phyloP scores from a whole-genome alignment of 2,329 filamentous ascomycete genomes.

The Epichloe sp. region DNA sequence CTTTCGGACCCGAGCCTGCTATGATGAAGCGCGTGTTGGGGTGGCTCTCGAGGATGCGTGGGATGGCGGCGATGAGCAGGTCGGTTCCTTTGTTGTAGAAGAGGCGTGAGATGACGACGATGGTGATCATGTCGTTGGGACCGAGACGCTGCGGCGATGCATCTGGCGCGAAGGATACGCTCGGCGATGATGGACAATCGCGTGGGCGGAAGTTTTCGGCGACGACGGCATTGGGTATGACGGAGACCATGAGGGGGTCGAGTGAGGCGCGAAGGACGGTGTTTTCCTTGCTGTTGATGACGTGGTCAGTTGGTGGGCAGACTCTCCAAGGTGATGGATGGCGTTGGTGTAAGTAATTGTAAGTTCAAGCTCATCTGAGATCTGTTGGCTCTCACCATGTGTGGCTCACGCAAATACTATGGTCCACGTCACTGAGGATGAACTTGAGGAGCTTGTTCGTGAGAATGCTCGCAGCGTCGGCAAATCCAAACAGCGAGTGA shows the following conservation, averaged over 20 bases:
- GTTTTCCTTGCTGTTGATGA: constrained; percentile 70
- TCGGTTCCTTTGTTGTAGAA: constrained; percentile 99
- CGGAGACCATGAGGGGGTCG: constrained; percentile 92
- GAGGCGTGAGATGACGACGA: constrained; percentile 90
- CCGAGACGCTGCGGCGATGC: constrained; percentile 55
- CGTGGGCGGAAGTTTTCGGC: constrained; percentile 84
- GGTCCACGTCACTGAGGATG: constrained; percentile 87
- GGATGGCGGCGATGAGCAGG: constrained; percentile 89
- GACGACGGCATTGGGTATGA: constrained; percentile 94
- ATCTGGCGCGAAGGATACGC: constrained; percentile 25
- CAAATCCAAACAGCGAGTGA: constrained; percentile 94
- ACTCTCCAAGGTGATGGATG: not conserved
- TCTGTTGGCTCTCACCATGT: constrained; percentile 54
- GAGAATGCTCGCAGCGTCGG: constrained; percentile 87
- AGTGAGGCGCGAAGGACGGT: constrained; percentile 88
- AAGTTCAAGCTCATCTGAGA: not conserved
- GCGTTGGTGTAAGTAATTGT: no score
- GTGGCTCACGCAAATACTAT: constrained; percentile 96
- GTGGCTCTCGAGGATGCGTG: constrained; percentile 76
- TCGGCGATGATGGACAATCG: constrained; percentile 24
- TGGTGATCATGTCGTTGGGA: constrained; percentile 79
- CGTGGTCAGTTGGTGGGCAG: not conserved
- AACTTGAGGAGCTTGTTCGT: constrained; percentile 98
- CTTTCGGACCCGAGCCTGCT: constrained; percentile 87
- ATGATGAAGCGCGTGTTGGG: constrained; percentile 95